A percentile compares a stretch with the other conserved stretches of the same genome.
Conservation (phyloP, 2,329 filamentous ascomycete genomes). For the Xylaria sp. region DNA sequence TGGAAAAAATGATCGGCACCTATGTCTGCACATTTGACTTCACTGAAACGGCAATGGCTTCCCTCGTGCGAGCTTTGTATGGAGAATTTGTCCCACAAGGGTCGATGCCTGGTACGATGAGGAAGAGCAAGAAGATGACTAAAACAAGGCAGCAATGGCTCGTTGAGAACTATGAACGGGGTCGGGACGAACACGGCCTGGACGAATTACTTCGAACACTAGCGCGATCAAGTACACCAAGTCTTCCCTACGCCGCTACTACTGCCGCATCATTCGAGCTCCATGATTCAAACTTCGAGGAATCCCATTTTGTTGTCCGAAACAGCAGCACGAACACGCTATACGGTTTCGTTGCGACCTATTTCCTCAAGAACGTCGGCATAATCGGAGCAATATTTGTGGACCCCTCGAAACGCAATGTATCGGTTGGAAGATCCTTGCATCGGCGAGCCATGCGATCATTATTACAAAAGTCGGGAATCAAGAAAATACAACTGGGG, state of each 20-base stretch:
- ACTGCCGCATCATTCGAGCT: conserved; percentile 81
- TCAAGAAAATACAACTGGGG: conserved; percentile 85
- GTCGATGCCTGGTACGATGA: conserved; percentile 76
- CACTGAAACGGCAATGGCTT: conserved; percentile 88
- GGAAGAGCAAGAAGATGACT: conserved; percentile 85
- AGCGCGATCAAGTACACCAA: conserved; percentile 72
- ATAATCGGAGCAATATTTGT: conserved; percentile 90
- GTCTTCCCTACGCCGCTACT: conserved; percentile 76
- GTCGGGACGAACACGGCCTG: conserved; percentile 77
- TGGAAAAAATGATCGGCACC: conserved; percentile 88
- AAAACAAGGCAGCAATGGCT: conserved; percentile 96
- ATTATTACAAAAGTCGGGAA: conserved; percentile 73
- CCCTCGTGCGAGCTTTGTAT: conserved; percentile 83
- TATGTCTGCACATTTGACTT: conserved; percentile 98
- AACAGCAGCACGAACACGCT: conserved; percentile 92
- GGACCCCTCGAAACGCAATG: conserved; percentile 83
- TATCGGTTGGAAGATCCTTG: conserved; percentile 90
- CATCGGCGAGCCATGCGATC: conserved; percentile 85
- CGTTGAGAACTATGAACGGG: conserved; percentile 85
- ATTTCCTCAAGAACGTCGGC: conserved; percentile 77
- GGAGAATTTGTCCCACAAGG: conserved; percentile 74
- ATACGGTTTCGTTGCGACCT: conserved; percentile 93
- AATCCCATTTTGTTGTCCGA: conserved; percentile 89
- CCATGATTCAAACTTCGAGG: conserved; percentile 74
- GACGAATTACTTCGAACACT: conserved; percentile 79